These are phyloP conservation scores for Metrosideros polymorpha DNA, from an alignment of 441 rosid genomes.

Conservation along the genomic window DNA sequence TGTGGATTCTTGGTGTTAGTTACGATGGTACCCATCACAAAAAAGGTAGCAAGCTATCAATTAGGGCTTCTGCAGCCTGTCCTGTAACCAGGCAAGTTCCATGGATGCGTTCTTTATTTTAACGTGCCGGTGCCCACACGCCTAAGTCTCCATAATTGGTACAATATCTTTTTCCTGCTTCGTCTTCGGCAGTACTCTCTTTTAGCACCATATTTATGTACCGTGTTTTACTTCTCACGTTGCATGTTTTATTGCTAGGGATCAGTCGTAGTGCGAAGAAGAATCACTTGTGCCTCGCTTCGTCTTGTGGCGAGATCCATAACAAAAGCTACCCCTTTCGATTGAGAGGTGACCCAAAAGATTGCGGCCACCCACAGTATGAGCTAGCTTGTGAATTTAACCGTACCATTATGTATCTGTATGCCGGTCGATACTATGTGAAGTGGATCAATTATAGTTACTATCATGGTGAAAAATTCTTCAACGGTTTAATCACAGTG, in stretches of 20 bases:
- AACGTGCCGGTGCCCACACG: too few species aligned
- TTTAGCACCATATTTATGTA: accelerated
- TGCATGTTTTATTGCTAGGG: accelerated
- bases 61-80: too few species aligned
- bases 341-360: background rate
- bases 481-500: accelerated
- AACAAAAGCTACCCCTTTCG: background rate
- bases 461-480: accelerated
- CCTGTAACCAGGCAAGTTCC: too few species aligned
- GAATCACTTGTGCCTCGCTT: background rate
- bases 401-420: accelerated
- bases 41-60: too few species aligned
- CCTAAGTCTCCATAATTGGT: too few species aligned
- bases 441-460: accelerated
- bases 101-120: too few species aligned
- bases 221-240: background rate
- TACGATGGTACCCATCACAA: too few species aligned
- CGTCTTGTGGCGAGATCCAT: background rate
- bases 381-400: background rate
- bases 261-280: accelerated
- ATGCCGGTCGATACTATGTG: background rate
- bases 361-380: accelerated
- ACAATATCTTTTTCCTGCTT: too few species aligned
- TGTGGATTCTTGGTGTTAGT: too few species aligned
- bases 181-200: too few species aligned